phyloP scores from a whole-genome alignment of 2,329 filamentous ascomycete species.

The Fusarium siculi region DNA sequence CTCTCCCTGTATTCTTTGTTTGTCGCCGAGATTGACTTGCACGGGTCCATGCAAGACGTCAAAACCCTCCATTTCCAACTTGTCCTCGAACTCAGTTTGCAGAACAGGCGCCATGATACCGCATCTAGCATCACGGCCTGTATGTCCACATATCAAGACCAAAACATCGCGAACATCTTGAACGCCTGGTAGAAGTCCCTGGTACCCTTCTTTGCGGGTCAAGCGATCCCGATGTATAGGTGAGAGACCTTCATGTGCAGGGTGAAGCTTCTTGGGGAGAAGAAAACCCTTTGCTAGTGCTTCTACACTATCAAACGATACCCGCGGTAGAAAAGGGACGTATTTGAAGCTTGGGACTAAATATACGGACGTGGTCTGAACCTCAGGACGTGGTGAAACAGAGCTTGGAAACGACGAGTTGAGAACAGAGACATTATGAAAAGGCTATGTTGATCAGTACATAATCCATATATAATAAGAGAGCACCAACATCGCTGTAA shows the following conservation, averaged over 20 bases:
- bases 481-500: conserved; percentile 70
- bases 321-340: conserved; percentile 75
- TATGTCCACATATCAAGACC: conserved; percentile 91
- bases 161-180: conserved; percentile 72
- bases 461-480: neutral
- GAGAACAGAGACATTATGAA: conserved; percentile 81
- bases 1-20: conserved; percentile 35
- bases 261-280: conserved; percentile 70
- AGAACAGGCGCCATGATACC: conserved; percentile 82
- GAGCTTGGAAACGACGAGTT: conserved; percentile 78
- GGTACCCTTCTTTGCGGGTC: conserved; percentile 63
- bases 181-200: conserved; percentile 64
- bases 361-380: conserved; percentile 73
- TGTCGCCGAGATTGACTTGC: conserved; percentile 41
- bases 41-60: conserved; percentile 60
- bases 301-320: conserved; percentile 65
- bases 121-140: conserved; percentile 82
- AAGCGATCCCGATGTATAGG: conserved; percentile 66
- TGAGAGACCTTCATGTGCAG: conserved; percentile 68
- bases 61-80: conserved; percentile 62
- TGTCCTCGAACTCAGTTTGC: conserved; percentile 73
- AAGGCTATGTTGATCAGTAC: conserved; percentile 74
- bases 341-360: conserved; percentile 87
- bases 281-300: conserved; percentile 73
- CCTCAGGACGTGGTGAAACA: conserved; percentile 53